These are phyloP conservation scores for Komagataella populi DNA, from an alignment of 805 yeast species.

Conservation along the genomic window DNA sequence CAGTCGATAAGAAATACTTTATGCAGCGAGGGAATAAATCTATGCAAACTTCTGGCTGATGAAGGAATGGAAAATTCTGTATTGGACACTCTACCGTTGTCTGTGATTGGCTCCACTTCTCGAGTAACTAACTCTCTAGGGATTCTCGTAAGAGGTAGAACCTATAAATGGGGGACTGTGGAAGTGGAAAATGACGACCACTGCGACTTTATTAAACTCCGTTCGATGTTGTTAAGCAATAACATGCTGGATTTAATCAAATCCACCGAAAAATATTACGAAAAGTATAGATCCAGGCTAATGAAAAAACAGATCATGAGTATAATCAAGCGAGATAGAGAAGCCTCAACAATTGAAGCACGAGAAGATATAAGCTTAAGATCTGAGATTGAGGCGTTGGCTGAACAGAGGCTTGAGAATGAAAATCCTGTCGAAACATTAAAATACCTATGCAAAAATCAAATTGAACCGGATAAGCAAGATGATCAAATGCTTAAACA, in stretches of 20 bases:
- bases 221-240: constrained; percentile 50
- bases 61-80: constrained; percentile 22
- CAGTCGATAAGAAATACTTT: constrained; percentile 34
- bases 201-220: constrained; percentile 62
- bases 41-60: constrained; percentile 34
- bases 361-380: constrained; percentile 4
- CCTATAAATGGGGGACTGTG: constrained; percentile 76
- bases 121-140: constrained; percentile 28
- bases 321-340: background rate
- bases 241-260: constrained; percentile 66
- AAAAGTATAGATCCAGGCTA: constrained; percentile 47
- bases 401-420: background rate
- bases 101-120: constrained; percentile 56
- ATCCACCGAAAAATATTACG: constrained; percentile 73
- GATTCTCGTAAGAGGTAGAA: constrained; percentile 52
- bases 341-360: background rate
- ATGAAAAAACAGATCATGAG: constrained; percentile 29
- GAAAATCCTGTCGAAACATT: background rate
- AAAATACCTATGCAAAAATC: background rate
- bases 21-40: constrained; percentile 37
- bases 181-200: constrained; percentile 69
- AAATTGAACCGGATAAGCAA: background rate
- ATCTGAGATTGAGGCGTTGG: constrained; percentile 13
- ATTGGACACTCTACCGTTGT: constrained; percentile 43
- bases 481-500: constrained; percentile 23